Evolutionary conservation across 345 rosid genomes (phyloP).

Genomic region (Eucalyptus paniculata): DNA sequence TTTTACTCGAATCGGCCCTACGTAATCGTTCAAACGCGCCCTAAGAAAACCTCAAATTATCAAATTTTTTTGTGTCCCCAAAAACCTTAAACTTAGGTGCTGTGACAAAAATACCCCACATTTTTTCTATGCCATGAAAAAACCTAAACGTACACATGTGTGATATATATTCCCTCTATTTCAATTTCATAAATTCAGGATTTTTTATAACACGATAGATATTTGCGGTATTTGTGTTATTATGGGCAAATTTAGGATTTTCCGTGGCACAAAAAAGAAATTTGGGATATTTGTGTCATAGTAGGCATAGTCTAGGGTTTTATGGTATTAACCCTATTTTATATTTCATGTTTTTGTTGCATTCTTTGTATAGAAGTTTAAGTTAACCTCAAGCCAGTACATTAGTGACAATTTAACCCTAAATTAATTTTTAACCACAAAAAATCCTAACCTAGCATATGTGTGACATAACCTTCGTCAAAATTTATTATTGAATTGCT

Average conservation of each 20-base stretch:
- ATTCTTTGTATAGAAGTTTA: background rate
- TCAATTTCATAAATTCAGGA: accelerated
- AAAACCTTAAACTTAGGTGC: too few species aligned
- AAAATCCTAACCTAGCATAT: accelerated
- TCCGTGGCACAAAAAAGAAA: accelerated
- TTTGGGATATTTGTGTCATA: too few species aligned
- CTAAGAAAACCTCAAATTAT: too few species aligned
- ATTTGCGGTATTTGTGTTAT: too few species aligned
- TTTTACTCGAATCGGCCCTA: too few species aligned
- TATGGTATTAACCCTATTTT: too few species aligned
- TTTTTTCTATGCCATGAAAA: accelerated
- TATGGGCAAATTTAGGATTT: too few species aligned
- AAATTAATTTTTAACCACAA: accelerated
- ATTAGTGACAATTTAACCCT: accelerated
- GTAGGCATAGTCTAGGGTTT: accelerated
- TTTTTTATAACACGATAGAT: accelerated
- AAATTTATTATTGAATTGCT: too few species aligned
- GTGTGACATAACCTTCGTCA: background rate
- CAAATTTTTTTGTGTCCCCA: accelerated
- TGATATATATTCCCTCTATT: too few species aligned
- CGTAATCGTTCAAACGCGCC: too few species aligned
- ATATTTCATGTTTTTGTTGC: background rate
- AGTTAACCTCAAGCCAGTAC: accelerated
- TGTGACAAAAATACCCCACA: too few species aligned
- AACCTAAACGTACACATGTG: accelerated